A percentile compares a stretch with the other conserved stretches of the same genome.
Conservation (phyloP, 768 basidiomycete species). For the Omphalotus guepiniiformis region DNA sequence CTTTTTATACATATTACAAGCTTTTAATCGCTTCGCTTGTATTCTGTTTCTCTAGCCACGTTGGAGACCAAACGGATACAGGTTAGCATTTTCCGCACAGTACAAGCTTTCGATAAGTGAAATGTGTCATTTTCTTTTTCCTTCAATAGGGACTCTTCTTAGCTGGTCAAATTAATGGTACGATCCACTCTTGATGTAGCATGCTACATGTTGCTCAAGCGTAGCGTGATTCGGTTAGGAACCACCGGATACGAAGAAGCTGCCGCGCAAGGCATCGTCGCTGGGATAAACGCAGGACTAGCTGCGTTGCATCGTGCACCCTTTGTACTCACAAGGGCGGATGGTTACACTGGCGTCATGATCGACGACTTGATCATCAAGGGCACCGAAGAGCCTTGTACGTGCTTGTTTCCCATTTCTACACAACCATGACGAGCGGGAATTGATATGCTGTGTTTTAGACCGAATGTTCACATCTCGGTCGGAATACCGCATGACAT, state of each 20-base stretch:
- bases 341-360: constrained; percentile 87
- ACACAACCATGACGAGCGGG: constrained; percentile 4
- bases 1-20: not conserved
- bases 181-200: not conserved
- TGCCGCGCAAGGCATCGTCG: constrained; percentile 84
- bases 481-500: constrained; percentile 85
- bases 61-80: constrained; percentile 83
- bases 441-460: constrained; percentile 30
- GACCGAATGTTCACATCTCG: constrained; percentile 94
- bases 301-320: constrained; percentile 51
- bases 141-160: constrained; percentile 68
- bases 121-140: not conserved
- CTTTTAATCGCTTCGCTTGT: not conserved
- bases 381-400: constrained; percentile 90
- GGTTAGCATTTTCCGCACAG: constrained; percentile 30
- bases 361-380: constrained; percentile 88
- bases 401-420: constrained; percentile 20
- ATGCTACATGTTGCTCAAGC: not conserved
- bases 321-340: constrained; percentile 71
- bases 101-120: too few species aligned
- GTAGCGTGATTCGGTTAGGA: constrained; percentile 34
- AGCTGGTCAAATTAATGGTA: constrained; percentile 87
- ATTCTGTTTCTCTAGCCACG: constrained; percentile 48
- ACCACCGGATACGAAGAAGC: constrained; percentile 96
- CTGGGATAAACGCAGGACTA: constrained; percentile 85